A percentile compares a stretch with the other conserved stretches of the same genome.
Evolutionary conservation across 2,329 filamentous ascomycete species (phyloP).

Genomic region (Talaromyces pinophilus): DNA sequence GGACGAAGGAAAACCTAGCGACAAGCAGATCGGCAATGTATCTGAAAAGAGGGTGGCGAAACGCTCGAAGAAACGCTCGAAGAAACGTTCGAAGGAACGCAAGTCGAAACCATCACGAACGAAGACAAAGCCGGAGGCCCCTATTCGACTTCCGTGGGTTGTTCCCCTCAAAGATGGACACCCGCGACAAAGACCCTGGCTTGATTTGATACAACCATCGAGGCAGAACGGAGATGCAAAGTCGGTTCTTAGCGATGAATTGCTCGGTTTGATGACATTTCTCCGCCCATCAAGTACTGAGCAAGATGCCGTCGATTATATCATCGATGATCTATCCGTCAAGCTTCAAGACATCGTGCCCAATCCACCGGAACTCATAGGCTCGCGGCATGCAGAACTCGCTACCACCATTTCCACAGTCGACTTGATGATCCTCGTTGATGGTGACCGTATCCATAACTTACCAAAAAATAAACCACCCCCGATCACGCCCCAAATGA

Average conservation of each 20-base stretch:
- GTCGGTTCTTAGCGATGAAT: conserved; percentile 47
- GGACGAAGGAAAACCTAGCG: background rate
- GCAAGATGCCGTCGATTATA: conserved; percentile 31
- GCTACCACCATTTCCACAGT: conserved; percentile 57
- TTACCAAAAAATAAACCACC: conserved; percentile 35
- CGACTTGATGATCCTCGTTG: conserved; percentile 49
- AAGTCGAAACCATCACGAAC: background rate
- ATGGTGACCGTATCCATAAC: conserved; percentile 26
- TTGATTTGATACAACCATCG: conserved; percentile 29
- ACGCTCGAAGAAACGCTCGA: background rate
- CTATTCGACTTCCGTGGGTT: conserved; percentile 20
- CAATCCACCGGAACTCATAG: conserved; percentile 49
- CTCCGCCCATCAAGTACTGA: conserved; percentile 49
- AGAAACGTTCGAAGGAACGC: background rate
- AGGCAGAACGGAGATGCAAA: conserved; percentile 27
- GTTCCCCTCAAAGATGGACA: conserved; percentile 23
- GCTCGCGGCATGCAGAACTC: conserved; percentile 57
- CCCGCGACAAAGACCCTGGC: conserved; percentile 37
- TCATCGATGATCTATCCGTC: conserved; percentile 34
- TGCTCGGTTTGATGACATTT: conserved; percentile 49
- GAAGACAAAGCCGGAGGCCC: background rate
- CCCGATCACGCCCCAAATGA: conserved; percentile 35
- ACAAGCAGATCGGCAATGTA: background rate
- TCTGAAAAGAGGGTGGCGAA: background rate
- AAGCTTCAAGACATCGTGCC: conserved; percentile 33